phyloP scores from a whole-genome alignment of 768 basidiomycete species.

The Clathrus columnatus region DNA sequence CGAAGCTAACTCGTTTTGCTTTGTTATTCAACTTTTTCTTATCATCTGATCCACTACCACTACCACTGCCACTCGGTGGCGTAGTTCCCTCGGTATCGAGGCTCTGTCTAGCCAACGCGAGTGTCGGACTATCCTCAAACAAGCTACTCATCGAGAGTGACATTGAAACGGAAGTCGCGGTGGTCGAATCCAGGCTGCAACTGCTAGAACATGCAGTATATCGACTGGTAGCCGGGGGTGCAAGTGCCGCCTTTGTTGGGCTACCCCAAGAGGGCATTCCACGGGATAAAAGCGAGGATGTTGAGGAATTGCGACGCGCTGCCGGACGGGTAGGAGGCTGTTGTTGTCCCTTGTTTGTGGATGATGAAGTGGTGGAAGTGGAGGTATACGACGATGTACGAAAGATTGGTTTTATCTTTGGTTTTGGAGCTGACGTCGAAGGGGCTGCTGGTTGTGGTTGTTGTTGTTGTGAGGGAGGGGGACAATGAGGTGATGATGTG shows the following conservation, averaged over 20 bases:
- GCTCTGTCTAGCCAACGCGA: background rate
- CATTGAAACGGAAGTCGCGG: background rate
- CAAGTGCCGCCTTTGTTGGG: conserved; percentile 1
- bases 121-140: background rate
- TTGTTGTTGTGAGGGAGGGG: background rate
- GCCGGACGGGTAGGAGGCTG: background rate
- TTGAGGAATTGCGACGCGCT: background rate
- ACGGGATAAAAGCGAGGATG: background rate
- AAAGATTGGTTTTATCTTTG: background rate
- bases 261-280: conserved; percentile 1
- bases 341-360: background rate
- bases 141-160: background rate
- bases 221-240: background rate
- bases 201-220: background rate
- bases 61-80: background rate
- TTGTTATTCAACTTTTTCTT: background rate
- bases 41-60: background rate
- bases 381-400: background rate
- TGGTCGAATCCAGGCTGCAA: background rate
- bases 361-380: background rate
- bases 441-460: background rate
- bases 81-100: background rate
- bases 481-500: too few species aligned
- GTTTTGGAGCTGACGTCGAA: background rate
- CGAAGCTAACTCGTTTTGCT: conserved; percentile 3